Conservation (phyloP, 2,329 filamentous ascomycete genomes). For the Neofusicoccum laricinum region DNA sequence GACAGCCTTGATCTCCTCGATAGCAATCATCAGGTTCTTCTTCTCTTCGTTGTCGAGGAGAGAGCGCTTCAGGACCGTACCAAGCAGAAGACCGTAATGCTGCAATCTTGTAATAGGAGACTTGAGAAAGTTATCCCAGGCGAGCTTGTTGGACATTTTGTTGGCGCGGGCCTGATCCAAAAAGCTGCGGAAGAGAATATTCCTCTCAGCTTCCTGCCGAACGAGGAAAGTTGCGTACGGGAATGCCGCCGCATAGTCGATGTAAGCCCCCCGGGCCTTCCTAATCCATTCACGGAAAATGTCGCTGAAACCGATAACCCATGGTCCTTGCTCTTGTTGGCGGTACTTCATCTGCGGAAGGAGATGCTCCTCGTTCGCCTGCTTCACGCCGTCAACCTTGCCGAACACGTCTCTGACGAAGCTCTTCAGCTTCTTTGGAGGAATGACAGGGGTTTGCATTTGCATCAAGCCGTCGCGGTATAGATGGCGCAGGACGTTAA, state of each 20-base stretch:
- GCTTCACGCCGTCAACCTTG: constrained; percentile 81
- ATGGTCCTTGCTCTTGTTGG: constrained; percentile 94
- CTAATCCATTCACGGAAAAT: constrained; percentile 98
- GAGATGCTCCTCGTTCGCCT: constrained; percentile 89
- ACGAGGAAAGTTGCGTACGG: constrained; percentile 81
- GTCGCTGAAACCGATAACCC: constrained; percentile 90
- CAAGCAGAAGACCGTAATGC: constrained; percentile 79
- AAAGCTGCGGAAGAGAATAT: constrained; percentile 82
- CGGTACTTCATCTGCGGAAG: constrained; percentile 93
- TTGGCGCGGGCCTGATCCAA: constrained; percentile 76
- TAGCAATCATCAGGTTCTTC: constrained; percentile 74
- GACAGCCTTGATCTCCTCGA: constrained; percentile 87
- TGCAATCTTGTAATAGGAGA: constrained; percentile 89
- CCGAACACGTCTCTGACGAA: constrained; percentile 88
- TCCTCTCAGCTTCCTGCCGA: constrained; percentile 78
- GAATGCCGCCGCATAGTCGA: constrained; percentile 87
- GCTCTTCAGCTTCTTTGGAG: constrained; percentile 70
- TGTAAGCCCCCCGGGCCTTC: constrained; percentile 83
- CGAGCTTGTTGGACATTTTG: constrained; percentile 75
- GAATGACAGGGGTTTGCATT: constrained; percentile 76
- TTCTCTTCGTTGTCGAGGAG: constrained; percentile 85
- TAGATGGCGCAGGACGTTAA: constrained; percentile 79
- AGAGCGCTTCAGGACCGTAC: constrained; percentile 82
- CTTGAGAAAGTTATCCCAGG: constrained; percentile 94
- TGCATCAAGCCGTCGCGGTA: constrained; percentile 78